Conservation (phyloP, 2,329 filamentous ascomycete species). For the Penicillium sp. region DNA sequence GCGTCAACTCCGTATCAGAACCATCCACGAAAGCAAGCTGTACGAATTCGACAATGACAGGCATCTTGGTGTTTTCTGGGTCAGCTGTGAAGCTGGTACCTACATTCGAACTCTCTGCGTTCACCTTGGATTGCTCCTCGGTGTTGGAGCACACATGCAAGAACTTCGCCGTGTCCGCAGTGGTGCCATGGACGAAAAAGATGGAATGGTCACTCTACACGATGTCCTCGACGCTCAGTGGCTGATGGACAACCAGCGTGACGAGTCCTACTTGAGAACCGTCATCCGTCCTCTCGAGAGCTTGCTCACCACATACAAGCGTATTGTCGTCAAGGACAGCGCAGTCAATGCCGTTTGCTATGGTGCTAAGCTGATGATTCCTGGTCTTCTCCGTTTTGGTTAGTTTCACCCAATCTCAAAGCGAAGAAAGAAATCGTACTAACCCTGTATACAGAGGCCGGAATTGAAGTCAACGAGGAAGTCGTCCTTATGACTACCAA, state of each 20-base stretch:
- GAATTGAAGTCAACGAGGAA: conserved; percentile 92
- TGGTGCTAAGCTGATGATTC: conserved; percentile 98
- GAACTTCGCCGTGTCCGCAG: conserved; percentile 89
- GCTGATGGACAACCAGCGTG: conserved; percentile 90
- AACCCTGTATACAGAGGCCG: conserved; percentile 59
- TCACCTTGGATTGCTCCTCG: conserved; percentile 71
- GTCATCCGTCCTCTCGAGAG: conserved; percentile 93
- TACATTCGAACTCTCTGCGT: conserved; percentile 99
- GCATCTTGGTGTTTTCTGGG: conserved; percentile 97
- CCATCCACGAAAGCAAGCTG: conserved; percentile 94
- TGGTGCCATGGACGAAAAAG: conserved; percentile 90
- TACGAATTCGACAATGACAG: conserved; percentile 98
- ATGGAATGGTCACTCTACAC: conserved; percentile 87
- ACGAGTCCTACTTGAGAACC: conserved; percentile 85
- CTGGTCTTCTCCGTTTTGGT: conserved; percentile 88
- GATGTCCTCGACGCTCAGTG: conserved; percentile 95
- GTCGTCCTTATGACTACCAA: conserved; percentile 98
- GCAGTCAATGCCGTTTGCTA: conserved; percentile 97
- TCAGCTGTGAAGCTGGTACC: conserved; percentile 96
- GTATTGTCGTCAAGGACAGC: conserved; percentile 95
- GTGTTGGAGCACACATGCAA: conserved; percentile 97
- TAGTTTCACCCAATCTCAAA: conserved; percentile 31
- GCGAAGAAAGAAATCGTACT: conserved; percentile 6
- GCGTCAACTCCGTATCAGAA: conserved; percentile 95
- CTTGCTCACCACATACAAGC: conserved; percentile 88